A percentile compares a stretch with the other conserved stretches of the same genome.
Evolutionary conservation across 768 basidiomycete genomes (phyloP).

Genomic region (Suillus spraguei): DNA sequence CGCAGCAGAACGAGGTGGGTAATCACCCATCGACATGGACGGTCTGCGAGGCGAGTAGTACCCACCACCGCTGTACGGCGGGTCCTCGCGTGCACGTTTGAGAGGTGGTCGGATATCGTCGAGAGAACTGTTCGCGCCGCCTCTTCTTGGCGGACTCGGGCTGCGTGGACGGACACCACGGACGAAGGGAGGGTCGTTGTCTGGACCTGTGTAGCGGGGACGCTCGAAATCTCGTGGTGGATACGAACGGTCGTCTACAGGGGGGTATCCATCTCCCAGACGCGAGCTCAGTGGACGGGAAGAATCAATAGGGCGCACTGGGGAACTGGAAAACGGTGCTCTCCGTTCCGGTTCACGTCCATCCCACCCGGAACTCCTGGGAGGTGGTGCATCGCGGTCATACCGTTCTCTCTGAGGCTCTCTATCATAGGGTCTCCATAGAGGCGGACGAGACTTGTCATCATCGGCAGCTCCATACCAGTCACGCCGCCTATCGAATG

Average conservation of each 20-base stretch:
- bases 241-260: constrained; percentile 30
- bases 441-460: constrained; percentile 37
- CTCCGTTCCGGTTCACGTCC: constrained; percentile 14
- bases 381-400: constrained; percentile 35
- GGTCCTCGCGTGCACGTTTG: constrained; percentile 50
- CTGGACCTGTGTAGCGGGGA: constrained; percentile 26
- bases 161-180: constrained; percentile 50
- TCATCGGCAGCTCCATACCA: constrained; percentile 41
- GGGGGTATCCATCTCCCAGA: constrained; percentile 29
- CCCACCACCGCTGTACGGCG: constrained; percentile 23
- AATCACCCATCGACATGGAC: constrained; percentile 19
- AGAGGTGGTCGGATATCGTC: constrained; percentile 48
- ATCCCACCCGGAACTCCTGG: constrained; percentile 18
- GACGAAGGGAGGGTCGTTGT: constrained; percentile 30
- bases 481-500: constrained; percentile 32
- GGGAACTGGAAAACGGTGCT: constrained; percentile 5
- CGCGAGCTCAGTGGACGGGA: constrained; percentile 31
- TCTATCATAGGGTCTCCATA: constrained; percentile 40
- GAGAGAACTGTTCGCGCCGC: constrained; percentile 30
- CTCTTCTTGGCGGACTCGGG: constrained; percentile 41
- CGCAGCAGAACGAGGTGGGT: constrained; percentile 24
- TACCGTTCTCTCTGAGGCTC: constrained; percentile 39
- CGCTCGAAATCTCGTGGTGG: constrained; percentile 33
- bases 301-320: constrained; percentile 11
- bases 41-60: constrained; percentile 37